Evolutionary conservation across 305 asterid genomes (phyloP).

Genomic region (Plantago coronopus): DNA sequence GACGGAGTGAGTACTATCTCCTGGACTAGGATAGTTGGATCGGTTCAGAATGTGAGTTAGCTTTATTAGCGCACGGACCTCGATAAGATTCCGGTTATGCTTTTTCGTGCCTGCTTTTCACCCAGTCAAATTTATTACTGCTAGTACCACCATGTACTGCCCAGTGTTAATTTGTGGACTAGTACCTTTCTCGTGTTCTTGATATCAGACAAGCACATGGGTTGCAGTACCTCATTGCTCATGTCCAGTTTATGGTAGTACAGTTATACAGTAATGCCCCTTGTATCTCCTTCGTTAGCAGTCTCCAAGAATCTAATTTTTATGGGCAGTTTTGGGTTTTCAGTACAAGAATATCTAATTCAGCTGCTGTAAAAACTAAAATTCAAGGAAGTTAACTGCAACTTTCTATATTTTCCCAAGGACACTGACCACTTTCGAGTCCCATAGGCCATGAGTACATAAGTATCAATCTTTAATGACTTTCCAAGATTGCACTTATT

Average conservation of each 20-base stretch:
- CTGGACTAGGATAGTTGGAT: slow-evolving; percentile 5
- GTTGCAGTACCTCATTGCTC: slow-evolving; percentile 2
- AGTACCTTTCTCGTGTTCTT: slow-evolving; percentile 8
- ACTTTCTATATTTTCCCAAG: too few species aligned
- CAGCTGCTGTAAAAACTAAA: too few species aligned
- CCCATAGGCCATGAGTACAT: too few species aligned
- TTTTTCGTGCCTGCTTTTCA: slow-evolving; percentile 8
- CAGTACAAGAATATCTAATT: neutral
- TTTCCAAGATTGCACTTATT: slow-evolving; percentile 9
- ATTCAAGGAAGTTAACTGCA: too few species aligned
- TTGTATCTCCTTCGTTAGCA: neutral
- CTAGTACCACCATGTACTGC: too few species aligned
- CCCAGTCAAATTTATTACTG: neutral
- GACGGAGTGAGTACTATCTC: too few species aligned
- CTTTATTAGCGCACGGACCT: slow-evolving; percentile 30
- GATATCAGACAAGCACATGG: slow-evolving; percentile 15
- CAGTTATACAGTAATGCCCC: slow-evolving; percentile 9
- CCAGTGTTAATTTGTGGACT: too few species aligned
- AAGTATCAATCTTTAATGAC: too few species aligned
- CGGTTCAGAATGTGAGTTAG: slow-evolving; percentile 34
- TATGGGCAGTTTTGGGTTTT: neutral
- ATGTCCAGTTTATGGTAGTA: neutral
- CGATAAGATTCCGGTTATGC: slow-evolving; percentile 30
- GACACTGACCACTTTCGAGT: too few species aligned
- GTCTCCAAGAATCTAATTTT: neutral